These are phyloP conservation scores for Platismatia glauca DNA, from an alignment of 495 filamentous ascomycete genomes.

Conservation along the genomic window DNA sequence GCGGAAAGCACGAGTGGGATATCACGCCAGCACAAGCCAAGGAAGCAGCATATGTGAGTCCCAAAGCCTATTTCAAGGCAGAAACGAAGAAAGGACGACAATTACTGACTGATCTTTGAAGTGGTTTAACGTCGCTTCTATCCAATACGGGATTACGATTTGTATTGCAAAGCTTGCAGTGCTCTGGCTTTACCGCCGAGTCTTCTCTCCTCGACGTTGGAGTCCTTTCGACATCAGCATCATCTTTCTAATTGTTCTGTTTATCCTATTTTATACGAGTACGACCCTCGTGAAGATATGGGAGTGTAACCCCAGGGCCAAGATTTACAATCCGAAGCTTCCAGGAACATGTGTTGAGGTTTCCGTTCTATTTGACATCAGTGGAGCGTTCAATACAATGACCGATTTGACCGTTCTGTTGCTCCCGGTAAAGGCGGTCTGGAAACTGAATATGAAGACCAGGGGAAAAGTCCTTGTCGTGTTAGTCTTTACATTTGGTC, in stretches of 20 bases:
- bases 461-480: constrained; percentile 27
- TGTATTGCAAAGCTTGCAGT: constrained; percentile 35
- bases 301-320: constrained; percentile 28
- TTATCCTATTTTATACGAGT: constrained; percentile 30
- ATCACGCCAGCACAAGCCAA: constrained; percentile 21
- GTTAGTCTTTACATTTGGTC: constrained; percentile 31
- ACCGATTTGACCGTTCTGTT: constrained; percentile 34
- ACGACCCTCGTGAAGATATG: constrained; percentile 32
- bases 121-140: constrained; percentile 32
- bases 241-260: constrained; percentile 28
- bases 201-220: constrained; percentile 30
- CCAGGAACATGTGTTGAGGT: constrained; percentile 31
- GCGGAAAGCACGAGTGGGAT: constrained; percentile 30
- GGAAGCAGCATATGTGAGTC: constrained; percentile 24
- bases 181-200: constrained; percentile 32
- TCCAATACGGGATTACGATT: constrained; percentile 33
- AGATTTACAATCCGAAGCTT: constrained; percentile 26
- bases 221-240: constrained; percentile 29
- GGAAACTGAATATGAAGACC: constrained; percentile 27
- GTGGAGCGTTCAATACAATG: constrained; percentile 32
- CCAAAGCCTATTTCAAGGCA: neutral
- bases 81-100: constrained; percentile 2
- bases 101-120: constrained; percentile 14
- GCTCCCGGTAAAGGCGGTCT: constrained; percentile 31
- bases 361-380: constrained; percentile 28